Conservation (phyloP, 768 basidiomycete species). For the Trametes gibbosa region DNA sequence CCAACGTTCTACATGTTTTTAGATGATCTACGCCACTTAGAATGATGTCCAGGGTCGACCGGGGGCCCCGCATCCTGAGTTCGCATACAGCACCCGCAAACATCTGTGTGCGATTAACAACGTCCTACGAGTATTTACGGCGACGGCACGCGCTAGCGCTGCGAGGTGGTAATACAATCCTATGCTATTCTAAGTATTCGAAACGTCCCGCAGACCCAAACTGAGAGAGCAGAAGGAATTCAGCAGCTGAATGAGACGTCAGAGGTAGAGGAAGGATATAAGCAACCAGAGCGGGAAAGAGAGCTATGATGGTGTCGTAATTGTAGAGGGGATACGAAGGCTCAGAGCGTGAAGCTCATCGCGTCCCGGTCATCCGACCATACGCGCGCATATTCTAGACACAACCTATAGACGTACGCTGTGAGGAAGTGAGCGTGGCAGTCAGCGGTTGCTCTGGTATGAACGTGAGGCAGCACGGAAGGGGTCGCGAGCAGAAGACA, state of each 20-base stretch:
- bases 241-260: not conserved
- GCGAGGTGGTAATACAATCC: slow-evolving; percentile 13
- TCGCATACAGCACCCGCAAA: not conserved
- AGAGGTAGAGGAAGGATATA: not conserved
- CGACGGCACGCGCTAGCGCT: not conserved
- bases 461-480: not conserved
- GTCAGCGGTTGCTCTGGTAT: slow-evolving; percentile 11
- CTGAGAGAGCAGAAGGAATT: not conserved
- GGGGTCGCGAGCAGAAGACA: not conserved
- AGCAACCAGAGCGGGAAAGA: not conserved
- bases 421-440: slow-evolving; percentile 7
- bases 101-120: slow-evolving; percentile 7
- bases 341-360: slow-evolving; percentile 44
- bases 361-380: slow-evolving; percentile 81
- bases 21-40: slow-evolving; percentile 3
- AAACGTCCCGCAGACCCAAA: slow-evolving; percentile 11
- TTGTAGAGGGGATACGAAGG: not conserved
- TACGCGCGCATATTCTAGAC: slow-evolving; percentile 85
- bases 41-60: not conserved
- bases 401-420: slow-evolving; percentile 87
- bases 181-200: slow-evolving; percentile 11
- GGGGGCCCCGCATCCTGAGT: not conserved
- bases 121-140: slow-evolving; percentile 11
- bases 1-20: not conserved
- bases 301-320: not conserved